Conservation (phyloP, 2,329 filamentous ascomycete genomes). For the Sclerotinia nivalis region DNA sequence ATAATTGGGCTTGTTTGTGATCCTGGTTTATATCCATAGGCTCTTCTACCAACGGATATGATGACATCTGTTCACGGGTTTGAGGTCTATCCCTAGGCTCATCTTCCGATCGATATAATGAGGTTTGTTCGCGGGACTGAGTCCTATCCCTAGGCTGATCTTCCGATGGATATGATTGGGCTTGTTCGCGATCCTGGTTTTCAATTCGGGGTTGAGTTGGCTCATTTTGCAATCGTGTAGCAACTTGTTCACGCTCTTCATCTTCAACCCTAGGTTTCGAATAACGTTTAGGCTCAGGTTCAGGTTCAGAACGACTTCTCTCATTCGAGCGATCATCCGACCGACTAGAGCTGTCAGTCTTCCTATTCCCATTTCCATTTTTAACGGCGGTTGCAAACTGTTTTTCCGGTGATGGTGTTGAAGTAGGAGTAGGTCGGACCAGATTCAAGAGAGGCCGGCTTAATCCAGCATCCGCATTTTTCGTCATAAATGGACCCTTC, state of each 20-base stretch:
- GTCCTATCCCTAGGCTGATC: background rate
- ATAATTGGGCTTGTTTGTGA: background rate
- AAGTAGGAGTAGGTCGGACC: constrained; percentile 59
- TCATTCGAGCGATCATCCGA: constrained; percentile 22
- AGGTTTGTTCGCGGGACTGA: background rate
- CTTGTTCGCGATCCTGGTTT: background rate
- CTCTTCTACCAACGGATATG: background rate
- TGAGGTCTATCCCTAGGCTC: background rate
- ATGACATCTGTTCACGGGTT: background rate
- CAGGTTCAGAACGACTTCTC: background rate
- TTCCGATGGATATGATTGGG: background rate
- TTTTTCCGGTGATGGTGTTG: constrained; percentile 52
- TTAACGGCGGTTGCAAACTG: constrained; percentile 35
- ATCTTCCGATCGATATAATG: background rate
- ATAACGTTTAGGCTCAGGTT: background rate
- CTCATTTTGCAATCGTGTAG: background rate
- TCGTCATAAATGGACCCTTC: constrained; percentile 28
- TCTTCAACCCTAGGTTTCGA: background rate
- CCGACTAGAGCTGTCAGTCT: constrained; percentile 26
- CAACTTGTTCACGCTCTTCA: background rate
- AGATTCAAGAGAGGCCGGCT: constrained; percentile 59
- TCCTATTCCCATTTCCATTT: background rate
- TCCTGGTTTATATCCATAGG: background rate
- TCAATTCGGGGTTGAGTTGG: background rate
- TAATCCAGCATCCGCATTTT: constrained; percentile 35